Conservation (phyloP, 2,329 filamentous ascomycete species). For the Fusarium sp. region DNA sequence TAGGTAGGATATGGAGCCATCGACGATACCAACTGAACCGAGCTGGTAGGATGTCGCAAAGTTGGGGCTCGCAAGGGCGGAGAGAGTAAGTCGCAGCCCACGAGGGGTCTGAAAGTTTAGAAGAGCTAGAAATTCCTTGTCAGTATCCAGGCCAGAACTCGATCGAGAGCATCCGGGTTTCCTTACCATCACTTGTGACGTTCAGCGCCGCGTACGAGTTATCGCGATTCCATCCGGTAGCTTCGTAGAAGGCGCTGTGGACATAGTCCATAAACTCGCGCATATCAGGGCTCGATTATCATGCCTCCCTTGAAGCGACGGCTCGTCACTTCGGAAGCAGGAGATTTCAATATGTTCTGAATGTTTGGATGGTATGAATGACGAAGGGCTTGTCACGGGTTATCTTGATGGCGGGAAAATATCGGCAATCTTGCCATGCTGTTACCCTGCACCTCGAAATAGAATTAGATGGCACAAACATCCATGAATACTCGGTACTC, state of each 20-base stretch:
- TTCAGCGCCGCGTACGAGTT: conserved; percentile 93
- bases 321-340: conserved; percentile 37
- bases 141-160: conserved; percentile 33
- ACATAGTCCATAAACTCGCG: conserved; percentile 98
- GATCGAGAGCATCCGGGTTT: not conserved
- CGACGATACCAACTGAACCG: conserved; percentile 89
- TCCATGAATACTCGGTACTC: no score
- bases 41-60: conserved; percentile 96
- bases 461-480: no score
- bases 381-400: conserved; percentile 10
- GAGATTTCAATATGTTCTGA: not conserved
- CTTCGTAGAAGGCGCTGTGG: conserved; percentile 89
- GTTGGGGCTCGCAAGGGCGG: conserved; percentile 90
- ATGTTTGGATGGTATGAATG: not conserved
- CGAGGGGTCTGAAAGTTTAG: conserved; percentile 90
- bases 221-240: conserved; percentile 90
- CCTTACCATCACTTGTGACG: conserved; percentile 82
- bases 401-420: conserved; percentile 23
- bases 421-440: conserved; percentile 14
- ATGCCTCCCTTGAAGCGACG: conserved; percentile 47
- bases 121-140: conserved; percentile 70
- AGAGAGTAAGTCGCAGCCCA: conserved; percentile 88
- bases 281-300: conserved; percentile 69
- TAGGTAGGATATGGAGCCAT: conserved; percentile 97
- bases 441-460: conserved; percentile 24